Conservation (phyloP, 1,284 basidiomycete species). For the Malassezia pachydermatis region DNA sequence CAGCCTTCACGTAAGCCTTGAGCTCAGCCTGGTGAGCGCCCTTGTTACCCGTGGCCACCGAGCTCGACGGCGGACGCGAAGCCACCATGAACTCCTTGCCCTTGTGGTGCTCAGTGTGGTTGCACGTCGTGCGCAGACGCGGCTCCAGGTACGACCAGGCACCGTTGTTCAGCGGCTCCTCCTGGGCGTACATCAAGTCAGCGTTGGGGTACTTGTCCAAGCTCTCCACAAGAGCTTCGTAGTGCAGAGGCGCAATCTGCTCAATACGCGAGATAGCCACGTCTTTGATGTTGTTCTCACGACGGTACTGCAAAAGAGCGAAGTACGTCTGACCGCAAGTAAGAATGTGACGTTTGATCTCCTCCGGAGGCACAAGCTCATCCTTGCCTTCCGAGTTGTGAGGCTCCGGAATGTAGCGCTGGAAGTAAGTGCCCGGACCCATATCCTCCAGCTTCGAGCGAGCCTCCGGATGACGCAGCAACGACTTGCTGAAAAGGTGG, state of each 20-base stretch:
- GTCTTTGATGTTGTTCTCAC: constrained; percentile 58
- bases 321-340: constrained; percentile 78
- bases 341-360: constrained; percentile 82
- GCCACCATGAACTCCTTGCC: constrained; percentile 55
- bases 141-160: constrained; percentile 78
- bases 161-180: constrained; percentile 69
- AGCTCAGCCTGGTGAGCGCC: constrained; percentile 50
- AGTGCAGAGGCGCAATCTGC: constrained; percentile 90
- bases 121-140: constrained; percentile 50
- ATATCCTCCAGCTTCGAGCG: constrained; percentile 80
- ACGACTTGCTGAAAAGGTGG: constrained; percentile 89
- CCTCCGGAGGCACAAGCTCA: constrained; percentile 65
- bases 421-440: constrained; percentile 76
- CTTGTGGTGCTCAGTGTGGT: constrained; percentile 61
- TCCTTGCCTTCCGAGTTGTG: constrained; percentile 55
- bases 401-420: constrained; percentile 80
- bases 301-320: constrained; percentile 57
- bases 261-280: constrained; percentile 88
- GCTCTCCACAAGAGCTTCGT: constrained; percentile 54
- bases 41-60: constrained; percentile 79
- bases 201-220: constrained; percentile 88
- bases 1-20: constrained; percentile 31
- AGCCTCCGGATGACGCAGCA: constrained; percentile 84
- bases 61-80: constrained; percentile 37
- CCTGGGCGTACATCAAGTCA: constrained; percentile 80